Percentiles rank a stretch among this genome's conserved stretches.
These are phyloP conservation scores for Rehmannia glutinosa DNA, from an alignment of 257 asterid species.

Conservation along the genomic window DNA sequence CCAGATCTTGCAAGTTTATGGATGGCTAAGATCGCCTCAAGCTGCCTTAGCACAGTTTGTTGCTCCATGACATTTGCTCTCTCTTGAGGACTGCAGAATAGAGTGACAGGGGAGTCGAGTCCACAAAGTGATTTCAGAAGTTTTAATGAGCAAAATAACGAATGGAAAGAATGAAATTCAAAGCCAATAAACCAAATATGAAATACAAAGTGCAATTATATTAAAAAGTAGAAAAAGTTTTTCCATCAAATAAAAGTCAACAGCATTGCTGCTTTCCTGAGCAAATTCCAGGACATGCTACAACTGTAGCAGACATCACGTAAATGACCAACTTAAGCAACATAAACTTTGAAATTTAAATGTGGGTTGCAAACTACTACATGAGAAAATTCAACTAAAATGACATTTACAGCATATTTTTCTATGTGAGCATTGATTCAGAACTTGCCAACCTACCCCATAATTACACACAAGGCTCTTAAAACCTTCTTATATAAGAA, in stretches of 20 bases:
- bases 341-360: neutral
- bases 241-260: no score
- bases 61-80: slow-evolving; percentile 76
- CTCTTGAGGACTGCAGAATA: slow-evolving; percentile 73
- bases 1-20: slow-evolving; percentile 71
- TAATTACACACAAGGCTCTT: neutral
- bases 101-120: neutral
- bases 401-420: no score
- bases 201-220: neutral
- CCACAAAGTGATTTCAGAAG: neutral
- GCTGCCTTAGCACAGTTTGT: slow-evolving; percentile 83
- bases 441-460: neutral
- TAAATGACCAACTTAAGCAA: neutral
- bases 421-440: no score
- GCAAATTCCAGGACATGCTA: neutral
- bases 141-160: neutral
- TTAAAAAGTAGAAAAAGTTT: neutral
- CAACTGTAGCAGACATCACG: neutral
- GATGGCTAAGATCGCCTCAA: slow-evolving; percentile 74
- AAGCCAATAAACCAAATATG: neutral
- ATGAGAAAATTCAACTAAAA: neutral
- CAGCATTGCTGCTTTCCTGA: neutral
- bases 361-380: neutral
- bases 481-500: neutral
- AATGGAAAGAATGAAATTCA: neutral